phyloP scores from a whole-genome alignment of 768 basidiomycete genomes.

The Lentinula edodes region DNA sequence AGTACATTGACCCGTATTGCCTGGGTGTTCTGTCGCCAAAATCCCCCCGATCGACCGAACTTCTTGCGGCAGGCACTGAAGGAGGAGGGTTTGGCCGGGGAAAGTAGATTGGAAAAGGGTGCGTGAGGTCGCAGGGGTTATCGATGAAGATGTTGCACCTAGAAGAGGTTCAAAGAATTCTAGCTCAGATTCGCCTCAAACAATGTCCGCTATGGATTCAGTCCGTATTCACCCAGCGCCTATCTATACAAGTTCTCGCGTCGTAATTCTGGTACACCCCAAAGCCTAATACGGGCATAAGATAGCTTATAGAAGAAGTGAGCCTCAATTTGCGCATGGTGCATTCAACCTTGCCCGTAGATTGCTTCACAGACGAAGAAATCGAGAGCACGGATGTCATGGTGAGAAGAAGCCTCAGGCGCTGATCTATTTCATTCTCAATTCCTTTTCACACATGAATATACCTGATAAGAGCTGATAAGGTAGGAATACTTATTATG shows the following conservation, averaged over 20 bases:
- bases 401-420: neutral
- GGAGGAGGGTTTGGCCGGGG: neutral
- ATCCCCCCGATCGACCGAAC: neutral
- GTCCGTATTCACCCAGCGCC: no score
- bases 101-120: constrained; percentile 2
- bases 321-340: neutral
- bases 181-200: no score
- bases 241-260: no score
- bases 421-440: no score
- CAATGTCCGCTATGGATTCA: no score
- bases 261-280: constrained; percentile 67
- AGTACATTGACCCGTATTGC: constrained; percentile 2
- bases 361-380: constrained; percentile 8
- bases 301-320: constrained; percentile 30
- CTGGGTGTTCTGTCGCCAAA: constrained; percentile 1
- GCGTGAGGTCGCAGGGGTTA: neutral
- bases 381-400: neutral
- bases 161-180: no score
- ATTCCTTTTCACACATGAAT: no score
- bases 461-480: no score
- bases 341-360: neutral
- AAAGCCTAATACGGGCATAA: constrained; percentile 64
- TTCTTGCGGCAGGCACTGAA: neutral
- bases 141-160: neutral
- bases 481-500: neutral